Evolutionary conservation across 1,139 yeast species (phyloP).

Genomic region (Scheffersomyces segobiensis): DNA sequence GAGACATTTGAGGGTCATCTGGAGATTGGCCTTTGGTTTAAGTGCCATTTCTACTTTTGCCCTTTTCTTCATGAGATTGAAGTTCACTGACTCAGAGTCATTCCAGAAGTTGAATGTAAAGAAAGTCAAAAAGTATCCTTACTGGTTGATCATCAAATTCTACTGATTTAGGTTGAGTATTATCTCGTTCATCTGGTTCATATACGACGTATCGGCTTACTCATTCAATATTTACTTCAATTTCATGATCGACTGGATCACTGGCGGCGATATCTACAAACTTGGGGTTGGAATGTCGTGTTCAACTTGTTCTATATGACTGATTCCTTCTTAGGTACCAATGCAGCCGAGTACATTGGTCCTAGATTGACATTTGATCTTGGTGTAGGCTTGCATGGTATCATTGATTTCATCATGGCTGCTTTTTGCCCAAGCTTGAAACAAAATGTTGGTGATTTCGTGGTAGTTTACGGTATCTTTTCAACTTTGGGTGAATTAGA

Average conservation of each 20-base stretch:
- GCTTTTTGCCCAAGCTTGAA: slow-evolving; percentile 59
- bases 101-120: slow-evolving; percentile 73
- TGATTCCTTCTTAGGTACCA: slow-evolving; percentile 84
- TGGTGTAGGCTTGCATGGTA: slow-evolving; percentile 74
- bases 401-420: slow-evolving; percentile 86
- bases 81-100: slow-evolving; percentile 69
- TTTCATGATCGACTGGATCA: slow-evolving; percentile 57
- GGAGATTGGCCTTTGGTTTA: slow-evolving; percentile 90
- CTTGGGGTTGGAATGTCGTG: slow-evolving; percentile 92
- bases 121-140: slow-evolving; percentile 59
- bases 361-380: slow-evolving; percentile 73
- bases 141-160: slow-evolving; percentile 67
- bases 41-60: slow-evolving; percentile 90
- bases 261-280: slow-evolving; percentile 65
- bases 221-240: slow-evolving; percentile 85
- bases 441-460: slow-evolving; percentile 71
- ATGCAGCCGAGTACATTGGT: slow-evolving; percentile 80
- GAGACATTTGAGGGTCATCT: slow-evolving; percentile 72
- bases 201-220: slow-evolving; percentile 85
- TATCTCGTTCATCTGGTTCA: slow-evolving; percentile 82
- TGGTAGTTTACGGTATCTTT: slow-evolving; percentile 85
- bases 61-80: slow-evolving; percentile 74
- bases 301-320: slow-evolving; percentile 87
- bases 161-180: slow-evolving; percentile 80
- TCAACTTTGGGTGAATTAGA: slow-evolving; percentile 89